Conservation (phyloP, 2,329 filamentous ascomycete species). For the Taxawa tesnikishii region DNA sequence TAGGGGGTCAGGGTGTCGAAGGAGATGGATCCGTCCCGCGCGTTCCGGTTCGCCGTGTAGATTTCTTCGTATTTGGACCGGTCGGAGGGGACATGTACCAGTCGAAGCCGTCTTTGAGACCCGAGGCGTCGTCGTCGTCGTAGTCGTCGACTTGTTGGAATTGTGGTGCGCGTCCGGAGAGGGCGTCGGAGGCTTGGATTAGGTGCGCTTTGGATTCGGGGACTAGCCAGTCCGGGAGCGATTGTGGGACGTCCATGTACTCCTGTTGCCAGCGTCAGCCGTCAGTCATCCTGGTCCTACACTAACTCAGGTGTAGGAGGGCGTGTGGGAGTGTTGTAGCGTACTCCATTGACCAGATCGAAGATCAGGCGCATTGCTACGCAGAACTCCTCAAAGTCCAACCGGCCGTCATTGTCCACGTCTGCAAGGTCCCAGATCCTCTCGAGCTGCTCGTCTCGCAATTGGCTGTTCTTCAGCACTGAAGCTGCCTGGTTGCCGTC, state of each 20-base stretch:
- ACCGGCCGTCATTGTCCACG: constrained; percentile 90
- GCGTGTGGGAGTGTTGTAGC: constrained; percentile 16
- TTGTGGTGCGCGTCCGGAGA: constrained; percentile 65
- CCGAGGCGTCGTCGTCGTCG: constrained; percentile 64
- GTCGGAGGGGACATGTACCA: constrained; percentile 97
- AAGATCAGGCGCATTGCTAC: constrained; percentile 98
- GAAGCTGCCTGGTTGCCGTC: constrained; percentile 58
- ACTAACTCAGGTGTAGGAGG: too few species aligned
- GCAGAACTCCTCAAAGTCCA: constrained; percentile 99
- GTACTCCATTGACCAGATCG: constrained; percentile 86
- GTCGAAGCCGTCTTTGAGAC: constrained; percentile 92
- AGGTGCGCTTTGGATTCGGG: constrained; percentile 90
- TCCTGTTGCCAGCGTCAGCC: constrained; percentile 54
- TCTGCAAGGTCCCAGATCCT: constrained; percentile 94
- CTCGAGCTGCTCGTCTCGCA: constrained; percentile 78
- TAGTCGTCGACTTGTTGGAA: constrained; percentile 75
- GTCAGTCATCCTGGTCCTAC: too few species aligned
- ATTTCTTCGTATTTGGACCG: constrained; percentile 95
- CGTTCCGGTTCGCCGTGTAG: constrained; percentile 82
- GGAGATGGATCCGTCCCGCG: constrained; percentile 57
- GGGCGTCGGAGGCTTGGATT: constrained; percentile 67
- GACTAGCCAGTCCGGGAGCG: constrained; percentile 89
- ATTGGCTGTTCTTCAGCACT: constrained; percentile 60
- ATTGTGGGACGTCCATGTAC: constrained; percentile 74
- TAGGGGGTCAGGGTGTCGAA: constrained; percentile 67